Evolutionary conservation across 108 stramenopile genomes (phyloP), one percentile per base, ranked within the genome.

Genomic region (Fragilaria crotonensis): DNA sequence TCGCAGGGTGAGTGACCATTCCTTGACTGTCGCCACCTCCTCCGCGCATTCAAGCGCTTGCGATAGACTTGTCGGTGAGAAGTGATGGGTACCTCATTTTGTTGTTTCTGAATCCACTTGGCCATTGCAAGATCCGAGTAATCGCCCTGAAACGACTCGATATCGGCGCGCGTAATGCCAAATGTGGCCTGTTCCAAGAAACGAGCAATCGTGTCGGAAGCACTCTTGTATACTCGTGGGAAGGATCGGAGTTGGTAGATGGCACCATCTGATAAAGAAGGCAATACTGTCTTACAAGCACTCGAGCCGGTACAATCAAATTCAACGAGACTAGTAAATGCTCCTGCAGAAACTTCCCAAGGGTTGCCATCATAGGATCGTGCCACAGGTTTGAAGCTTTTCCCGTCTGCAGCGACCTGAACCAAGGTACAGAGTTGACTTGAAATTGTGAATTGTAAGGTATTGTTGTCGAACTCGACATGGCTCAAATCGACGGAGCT

Each of bases 301-400:
- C 3, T 17, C 25, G 51, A 52, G 14, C 18, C 19, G 14, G 29
- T 25, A 2, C 36, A 21, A 29, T 25, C 23, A 49, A 30, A 11
- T 33, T 41, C 20, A 21, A 21, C 22, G 3, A 54, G 36, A 32
- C 2, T 31, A 5, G 71, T 61, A 31, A 64, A 67, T 18, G 59
- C 62, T 32, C 85, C 82, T 14, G 64, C 57, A 52, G 67, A 48
- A 7, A 57, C 41, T 46, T 90, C 82, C 88, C 88, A 90, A 25
- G 67, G 59, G 7, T 64, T 48, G 11, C 80, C 81, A 58, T 77
- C 61, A 58, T 90, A 90, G 3, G 77, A 79, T 25, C 87, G 65
- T 19, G 65, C 87, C 45, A 81, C 59, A 1, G 87, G 87, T 31
- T 78, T 70, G 21, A 77, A 25, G 51, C 21, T 25, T 52, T 52